These are phyloP conservation scores for Pestalotiopsis sp. DNA, from an alignment of 2,329 filamentous ascomycete genomes.

Conservation along the genomic window DNA sequence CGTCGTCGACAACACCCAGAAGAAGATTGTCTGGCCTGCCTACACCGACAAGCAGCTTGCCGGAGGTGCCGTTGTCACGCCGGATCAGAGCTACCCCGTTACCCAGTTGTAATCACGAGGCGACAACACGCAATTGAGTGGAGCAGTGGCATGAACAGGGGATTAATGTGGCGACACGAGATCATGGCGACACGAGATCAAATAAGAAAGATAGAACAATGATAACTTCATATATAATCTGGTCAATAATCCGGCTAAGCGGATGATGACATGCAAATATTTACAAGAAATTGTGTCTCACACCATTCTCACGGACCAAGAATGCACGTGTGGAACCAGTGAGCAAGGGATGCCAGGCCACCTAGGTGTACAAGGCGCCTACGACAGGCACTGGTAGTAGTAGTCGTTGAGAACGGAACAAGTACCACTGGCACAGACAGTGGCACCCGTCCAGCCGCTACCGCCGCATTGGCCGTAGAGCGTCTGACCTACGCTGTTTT, in stretches of 20 bases:
- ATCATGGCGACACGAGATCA: not conserved
- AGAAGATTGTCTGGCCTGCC: slow-evolving; percentile 51
- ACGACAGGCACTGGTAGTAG: slow-evolving; percentile 7
- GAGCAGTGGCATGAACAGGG: not conserved
- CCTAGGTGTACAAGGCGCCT: not conserved
- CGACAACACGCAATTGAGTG: not conserved
- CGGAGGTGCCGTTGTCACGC: slow-evolving; percentile 10
- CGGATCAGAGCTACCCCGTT: slow-evolving; percentile 15
- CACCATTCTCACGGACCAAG: not conserved
- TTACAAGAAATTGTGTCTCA: not conserved
- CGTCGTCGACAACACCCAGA: slow-evolving; percentile 46
- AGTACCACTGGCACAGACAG: slow-evolving; percentile 2
- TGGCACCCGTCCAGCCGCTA: slow-evolving; percentile 1
- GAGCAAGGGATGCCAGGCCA: not conserved
- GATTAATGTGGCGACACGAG: not conserved
- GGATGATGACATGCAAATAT: slow-evolving; percentile 1
- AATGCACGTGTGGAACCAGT: not conserved
- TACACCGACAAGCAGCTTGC: slow-evolving; percentile 50
- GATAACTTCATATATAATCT: not conserved
- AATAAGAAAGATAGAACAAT: not conserved
- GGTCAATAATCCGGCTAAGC: not conserved
- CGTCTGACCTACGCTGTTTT: not conserved
- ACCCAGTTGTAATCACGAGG: slow-evolving; percentile 2
- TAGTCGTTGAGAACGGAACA: slow-evolving; percentile 3
- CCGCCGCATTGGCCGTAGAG: slow-evolving; percentile 7